Percentiles rank a stretch among this genome's conserved stretches.
Evolutionary conservation across 1,284 basidiomycete genomes (phyloP).

Genomic region (Apiotrichum gracile): DNA sequence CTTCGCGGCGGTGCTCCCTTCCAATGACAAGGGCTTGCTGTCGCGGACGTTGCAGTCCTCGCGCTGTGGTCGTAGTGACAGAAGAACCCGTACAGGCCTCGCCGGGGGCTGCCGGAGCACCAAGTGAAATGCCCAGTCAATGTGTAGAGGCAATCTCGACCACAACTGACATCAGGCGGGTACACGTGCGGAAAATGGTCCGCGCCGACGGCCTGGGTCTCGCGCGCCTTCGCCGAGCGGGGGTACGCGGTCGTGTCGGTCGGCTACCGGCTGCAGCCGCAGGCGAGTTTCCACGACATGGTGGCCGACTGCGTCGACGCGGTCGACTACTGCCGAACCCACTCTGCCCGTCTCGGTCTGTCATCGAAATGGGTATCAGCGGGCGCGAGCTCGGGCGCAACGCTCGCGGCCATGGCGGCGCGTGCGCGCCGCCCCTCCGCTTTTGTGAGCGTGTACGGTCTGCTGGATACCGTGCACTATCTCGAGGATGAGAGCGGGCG

Average conservation of each 20-base stretch:
- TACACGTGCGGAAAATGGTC: constrained; percentile 1
- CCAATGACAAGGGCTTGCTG: no score
- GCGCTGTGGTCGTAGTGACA: no score
- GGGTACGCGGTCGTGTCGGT: constrained; percentile 32
- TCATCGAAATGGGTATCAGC: background rate
- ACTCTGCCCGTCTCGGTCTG: no score
- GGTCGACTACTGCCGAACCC: constrained; percentile 15
- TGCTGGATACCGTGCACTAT: constrained; percentile 8
- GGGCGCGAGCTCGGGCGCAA: constrained; percentile 5
- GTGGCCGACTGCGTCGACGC: constrained; percentile 24
- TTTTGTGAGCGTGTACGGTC: constrained; percentile 10
- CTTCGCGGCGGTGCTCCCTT: no score
- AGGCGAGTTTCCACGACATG: constrained; percentile 22
- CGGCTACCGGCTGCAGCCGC: constrained; percentile 28
- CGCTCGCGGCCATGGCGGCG: constrained; percentile 9
- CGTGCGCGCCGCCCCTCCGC: background rate
- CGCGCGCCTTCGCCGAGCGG: constrained; percentile 17
- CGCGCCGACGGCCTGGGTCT: constrained; percentile 21
- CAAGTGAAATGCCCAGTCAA: background rate
- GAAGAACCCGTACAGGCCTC: no score
- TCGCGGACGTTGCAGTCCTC: no score
- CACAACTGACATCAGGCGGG: background rate
- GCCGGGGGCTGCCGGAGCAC: no score
- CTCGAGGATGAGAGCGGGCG: background rate
- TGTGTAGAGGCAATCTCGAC: no score